Evolutionary conservation across 352 stramenopile species (phyloP), one percentile per base, ranked within the genome.

Genomic region (Elongisporangium anandrum): DNA sequence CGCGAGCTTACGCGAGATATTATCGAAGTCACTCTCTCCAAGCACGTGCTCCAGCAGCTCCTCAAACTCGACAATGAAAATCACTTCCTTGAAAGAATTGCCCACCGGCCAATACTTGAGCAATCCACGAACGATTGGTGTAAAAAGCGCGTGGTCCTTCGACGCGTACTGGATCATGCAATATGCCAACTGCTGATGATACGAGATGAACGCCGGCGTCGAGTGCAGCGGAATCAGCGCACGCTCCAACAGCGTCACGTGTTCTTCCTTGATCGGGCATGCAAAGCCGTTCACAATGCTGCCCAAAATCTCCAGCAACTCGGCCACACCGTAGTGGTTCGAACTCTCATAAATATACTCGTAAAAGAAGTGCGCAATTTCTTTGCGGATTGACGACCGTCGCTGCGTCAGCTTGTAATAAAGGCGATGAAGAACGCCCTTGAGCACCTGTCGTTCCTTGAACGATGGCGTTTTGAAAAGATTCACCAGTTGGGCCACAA

Each of bases 331-430:
- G 63, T 94, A 92, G 69, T 96, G 83, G 58, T 92, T 93, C 70
- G 72, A 86, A 26, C 73, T 92, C 80, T 96, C 87, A 90, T 96
- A 96, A 88, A 94, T 92, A 90, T 94, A 96, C 81, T 92, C 85
- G 75, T 93, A 95, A 62, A 96, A 94, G 58, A 85, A 76, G 65
- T 94, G 73, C 60, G 85, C 81, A 70, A 96, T 95, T 66, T 93
- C 83, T 66, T 91, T 90, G 53, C 87, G 83, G 73, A 96, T 94
- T 17, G 84, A 77, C 59, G 85, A 89, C 26, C 87, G 85, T 38
- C 86, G 87, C 71, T 96, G 84, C 57, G 85, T 95, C 55, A 96
- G 77, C 72, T 95, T 96, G 80, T 94, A 94, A 70, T 96, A 96
- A 65, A 96, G 61, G 53, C 85, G 81, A 73, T 95, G 84, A 52